Evolutionary conservation across 768 basidiomycete species (phyloP).

Genomic region (Naganishia onofrii): DNA sequence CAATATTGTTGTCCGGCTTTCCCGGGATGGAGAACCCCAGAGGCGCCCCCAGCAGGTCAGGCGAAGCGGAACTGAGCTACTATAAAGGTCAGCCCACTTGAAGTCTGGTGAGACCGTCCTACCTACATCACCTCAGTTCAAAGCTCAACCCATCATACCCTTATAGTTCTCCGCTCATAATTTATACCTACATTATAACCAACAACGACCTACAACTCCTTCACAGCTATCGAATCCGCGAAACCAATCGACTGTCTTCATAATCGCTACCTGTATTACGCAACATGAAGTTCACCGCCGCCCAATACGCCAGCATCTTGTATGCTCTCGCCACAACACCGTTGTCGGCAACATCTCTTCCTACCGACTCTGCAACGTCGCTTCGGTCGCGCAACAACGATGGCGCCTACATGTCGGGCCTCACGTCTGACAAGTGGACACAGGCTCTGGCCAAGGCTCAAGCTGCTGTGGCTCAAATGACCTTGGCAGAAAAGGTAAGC

Average conservation of each 20-base stretch:
- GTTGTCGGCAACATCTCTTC: conserved; percentile 1
- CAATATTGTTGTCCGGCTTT: neutral
- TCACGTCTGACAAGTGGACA: conserved; percentile 35
- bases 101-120: neutral
- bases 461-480: conserved; percentile 41
- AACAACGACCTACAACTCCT: neutral
- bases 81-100: conserved; percentile 1
- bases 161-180: neutral
- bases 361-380: neutral
- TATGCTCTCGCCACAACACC: conserved; percentile 15
- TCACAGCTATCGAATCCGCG: neutral
- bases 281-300: conserved; percentile 19
- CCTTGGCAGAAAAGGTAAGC: conserved; percentile 46
- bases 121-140: neutral
- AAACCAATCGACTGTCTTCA: neutral
- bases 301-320: conserved; percentile 21
- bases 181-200: conserved; percentile 3
- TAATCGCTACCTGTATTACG: neutral
- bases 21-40: neutral
- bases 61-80: neutral
- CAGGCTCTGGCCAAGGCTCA: conserved; percentile 31
- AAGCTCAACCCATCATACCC: neutral
- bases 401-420: neutral
- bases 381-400: conserved; percentile 4
- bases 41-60: neutral